A percentile compares a stretch with the other conserved stretches of the same genome.
These are phyloP conservation scores for Oryza meyeriana DNA, from an alignment of 176 grass and related monocot species.

Conservation along the genomic window DNA sequence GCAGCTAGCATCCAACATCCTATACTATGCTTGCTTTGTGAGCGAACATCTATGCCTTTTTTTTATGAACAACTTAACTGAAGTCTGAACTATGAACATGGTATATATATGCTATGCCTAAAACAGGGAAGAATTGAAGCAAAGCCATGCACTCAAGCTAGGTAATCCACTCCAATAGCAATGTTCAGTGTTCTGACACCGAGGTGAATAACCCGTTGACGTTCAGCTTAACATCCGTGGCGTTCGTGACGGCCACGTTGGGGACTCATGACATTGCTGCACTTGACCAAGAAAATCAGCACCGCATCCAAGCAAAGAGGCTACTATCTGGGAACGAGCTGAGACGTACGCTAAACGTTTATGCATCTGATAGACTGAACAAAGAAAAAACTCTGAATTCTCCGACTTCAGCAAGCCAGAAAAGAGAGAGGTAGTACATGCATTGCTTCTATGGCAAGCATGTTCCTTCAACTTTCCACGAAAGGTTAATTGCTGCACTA, in stretches of 20 bases:
- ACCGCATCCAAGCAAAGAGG: background rate
- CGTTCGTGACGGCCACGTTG: background rate
- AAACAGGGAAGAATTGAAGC: background rate
- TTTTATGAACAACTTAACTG: background rate
- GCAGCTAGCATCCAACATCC: background rate
- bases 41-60: background rate
- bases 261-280: background rate
- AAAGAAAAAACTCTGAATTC: background rate
- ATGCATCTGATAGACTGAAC: background rate
- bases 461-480: background rate
- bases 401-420: background rate
- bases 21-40: background rate
- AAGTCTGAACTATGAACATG: background rate
- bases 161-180: background rate
- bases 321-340: background rate
- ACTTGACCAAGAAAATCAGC: background rate
- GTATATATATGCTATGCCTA: background rate
- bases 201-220: background rate
- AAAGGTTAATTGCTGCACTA: background rate
- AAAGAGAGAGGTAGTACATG: background rate
- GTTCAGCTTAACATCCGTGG: background rate
- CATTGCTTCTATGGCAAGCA: constrained; percentile 30
- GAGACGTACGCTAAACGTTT: background rate
- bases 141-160: constrained; percentile 19
- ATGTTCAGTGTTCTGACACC: background rate